phyloP scores from a whole-genome alignment of 306 rosid genomes.

The Vachellia pachyceras region DNA sequence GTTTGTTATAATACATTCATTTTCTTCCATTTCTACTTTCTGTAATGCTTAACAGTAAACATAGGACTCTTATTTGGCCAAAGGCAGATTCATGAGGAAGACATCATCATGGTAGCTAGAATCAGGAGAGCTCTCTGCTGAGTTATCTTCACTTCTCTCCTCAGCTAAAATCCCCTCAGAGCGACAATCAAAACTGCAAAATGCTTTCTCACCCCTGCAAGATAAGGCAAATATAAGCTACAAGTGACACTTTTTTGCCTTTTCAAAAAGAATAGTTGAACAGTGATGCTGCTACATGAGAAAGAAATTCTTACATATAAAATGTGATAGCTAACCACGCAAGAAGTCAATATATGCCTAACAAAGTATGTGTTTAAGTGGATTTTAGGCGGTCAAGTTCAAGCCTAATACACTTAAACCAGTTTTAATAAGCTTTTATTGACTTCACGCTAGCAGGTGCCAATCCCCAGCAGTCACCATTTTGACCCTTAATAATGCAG shows the following conservation, averaged over 20 bases:
- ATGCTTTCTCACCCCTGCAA: conserved; percentile 67
- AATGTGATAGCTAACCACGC: not conserved
- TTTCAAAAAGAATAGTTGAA: not conserved
- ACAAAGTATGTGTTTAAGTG: not conserved
- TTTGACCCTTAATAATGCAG: not conserved
- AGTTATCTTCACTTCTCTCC: conserved; percentile 46
- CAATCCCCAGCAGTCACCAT: not conserved
- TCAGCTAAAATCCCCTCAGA: conserved; percentile 53
- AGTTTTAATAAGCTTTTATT: not conserved
- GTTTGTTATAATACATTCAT: too few species aligned
- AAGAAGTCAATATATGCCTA: not conserved
- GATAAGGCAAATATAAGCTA: conserved; percentile 27
- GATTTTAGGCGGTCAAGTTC: not conserved
- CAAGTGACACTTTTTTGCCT: conserved; percentile 16
- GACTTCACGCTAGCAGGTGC: not conserved
- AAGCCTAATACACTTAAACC: not conserved
- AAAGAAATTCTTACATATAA: conserved; percentile 7
- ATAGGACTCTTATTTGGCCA: conserved; percentile 41
- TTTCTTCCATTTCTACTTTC: too few species aligned
- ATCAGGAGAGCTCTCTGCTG: conserved; percentile 55
- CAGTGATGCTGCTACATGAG: not conserved
- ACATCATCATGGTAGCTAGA: conserved; percentile 76
- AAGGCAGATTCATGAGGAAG: conserved; percentile 62
- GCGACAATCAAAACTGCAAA: conserved; percentile 68
- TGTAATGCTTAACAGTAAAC: too few species aligned